A percentile compares a stretch with the other conserved stretches of the same genome.
These are phyloP conservation scores for Russula dissimulans DNA, from an alignment of 768 basidiomycete species.

Conservation along the genomic window DNA sequence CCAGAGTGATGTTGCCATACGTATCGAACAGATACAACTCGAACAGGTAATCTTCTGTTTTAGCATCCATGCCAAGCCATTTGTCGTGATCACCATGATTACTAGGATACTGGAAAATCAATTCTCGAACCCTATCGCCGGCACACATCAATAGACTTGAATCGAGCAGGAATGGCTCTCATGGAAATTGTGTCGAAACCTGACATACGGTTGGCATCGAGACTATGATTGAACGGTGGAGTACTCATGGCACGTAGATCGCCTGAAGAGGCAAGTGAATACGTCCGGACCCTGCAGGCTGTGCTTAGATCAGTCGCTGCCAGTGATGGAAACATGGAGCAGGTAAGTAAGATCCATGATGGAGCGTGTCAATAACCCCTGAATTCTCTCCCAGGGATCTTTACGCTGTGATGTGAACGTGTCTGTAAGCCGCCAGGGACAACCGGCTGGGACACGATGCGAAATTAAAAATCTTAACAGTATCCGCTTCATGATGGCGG, in stretches of 20 bases:
- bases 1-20: slow-evolving; percentile 38
- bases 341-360: slow-evolving; percentile 39
- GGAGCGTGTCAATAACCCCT: neutral
- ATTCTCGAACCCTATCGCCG: slow-evolving; percentile 43
- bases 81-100: neutral
- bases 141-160: slow-evolving; percentile 69
- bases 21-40: slow-evolving; percentile 90
- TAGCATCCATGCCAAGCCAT: neutral
- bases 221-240: neutral
- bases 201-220: slow-evolving; percentile 51
- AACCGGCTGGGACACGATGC: slow-evolving; percentile 69
- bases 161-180: slow-evolving; percentile 79
- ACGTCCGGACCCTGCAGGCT: slow-evolving; percentile 75
- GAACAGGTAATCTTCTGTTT: slow-evolving; percentile 55
- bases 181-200: slow-evolving; percentile 97
- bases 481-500: slow-evolving; percentile 71
- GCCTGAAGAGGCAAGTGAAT: slow-evolving; percentile 84
- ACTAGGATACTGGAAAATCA: slow-evolving; percentile 90
- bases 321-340: slow-evolving; percentile 96
- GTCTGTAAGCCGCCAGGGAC: slow-evolving; percentile 65
- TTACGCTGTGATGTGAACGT: slow-evolving; percentile 94
- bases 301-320: slow-evolving; percentile 75
- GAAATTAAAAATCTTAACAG: slow-evolving; percentile 98
- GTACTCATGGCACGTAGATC: slow-evolving; percentile 32
- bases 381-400: slow-evolving; percentile 55